Evolutionary conservation across 257 asterid species (phyloP).

Genomic region (Salvia miltiorrhiza): DNA sequence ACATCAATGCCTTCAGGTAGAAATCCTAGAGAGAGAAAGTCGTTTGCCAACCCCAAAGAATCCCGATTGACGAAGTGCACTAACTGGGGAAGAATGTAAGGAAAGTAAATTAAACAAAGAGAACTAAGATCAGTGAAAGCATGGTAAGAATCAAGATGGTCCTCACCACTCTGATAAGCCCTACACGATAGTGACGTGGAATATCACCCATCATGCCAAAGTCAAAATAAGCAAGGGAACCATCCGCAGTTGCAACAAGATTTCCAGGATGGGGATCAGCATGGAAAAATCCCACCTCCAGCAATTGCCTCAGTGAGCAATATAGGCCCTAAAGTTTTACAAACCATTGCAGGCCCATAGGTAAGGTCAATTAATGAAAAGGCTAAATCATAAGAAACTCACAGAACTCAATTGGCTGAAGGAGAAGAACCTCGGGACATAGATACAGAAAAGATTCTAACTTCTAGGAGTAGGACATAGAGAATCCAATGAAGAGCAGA

Average conservation of each 20-base stretch:
- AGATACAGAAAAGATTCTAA: too few species aligned
- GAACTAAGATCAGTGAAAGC: not conserved
- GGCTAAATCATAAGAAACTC: not conserved
- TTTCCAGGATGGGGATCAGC: slow-evolving; percentile 99
- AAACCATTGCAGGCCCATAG: not conserved
- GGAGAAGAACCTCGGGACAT: not conserved
- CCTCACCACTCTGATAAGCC: slow-evolving; percentile 90
- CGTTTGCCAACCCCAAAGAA: slow-evolving; percentile 90
- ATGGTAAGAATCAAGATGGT: slow-evolving; percentile 14
- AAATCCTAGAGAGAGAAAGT: slow-evolving; percentile 91
- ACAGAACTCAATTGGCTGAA: not conserved
- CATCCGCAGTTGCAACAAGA: slow-evolving; percentile 83
- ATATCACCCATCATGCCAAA: slow-evolving; percentile 99
- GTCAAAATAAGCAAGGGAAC: slow-evolving; percentile 96
- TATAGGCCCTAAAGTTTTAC: slow-evolving; percentile 63
- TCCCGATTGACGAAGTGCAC: slow-evolving; percentile 98
- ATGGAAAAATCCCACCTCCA: slow-evolving; percentile 97
- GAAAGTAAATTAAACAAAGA: slow-evolving; percentile 8
- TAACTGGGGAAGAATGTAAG: slow-evolving; percentile 51
- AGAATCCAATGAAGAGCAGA: slow-evolving; percentile 8
- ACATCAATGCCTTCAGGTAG: slow-evolving; percentile 82
- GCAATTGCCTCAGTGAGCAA: slow-evolving; percentile 92
- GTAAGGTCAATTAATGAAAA: not conserved
- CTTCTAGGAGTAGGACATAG: not conserved
- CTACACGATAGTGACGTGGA: slow-evolving; percentile 95